These are phyloP conservation scores for Phytopythium ostracodes DNA, from an alignment of 352 stramenopile genomes.

Conservation along the genomic window DNA sequence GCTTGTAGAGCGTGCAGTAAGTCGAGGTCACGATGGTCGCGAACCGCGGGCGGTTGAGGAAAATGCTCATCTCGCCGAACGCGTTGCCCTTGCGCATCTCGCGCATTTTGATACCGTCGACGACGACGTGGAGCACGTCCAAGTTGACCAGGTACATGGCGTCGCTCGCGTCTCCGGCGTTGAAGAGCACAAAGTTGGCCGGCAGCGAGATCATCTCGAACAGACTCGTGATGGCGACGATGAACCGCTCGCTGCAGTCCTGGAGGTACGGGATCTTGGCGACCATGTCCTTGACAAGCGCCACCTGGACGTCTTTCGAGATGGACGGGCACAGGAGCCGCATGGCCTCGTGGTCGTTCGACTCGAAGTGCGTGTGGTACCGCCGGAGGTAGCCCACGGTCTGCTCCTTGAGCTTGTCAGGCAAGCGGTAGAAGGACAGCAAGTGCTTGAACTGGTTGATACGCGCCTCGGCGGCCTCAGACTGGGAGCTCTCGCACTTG, in stretches of 20 bases:
- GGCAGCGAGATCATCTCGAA: constrained; percentile 63
- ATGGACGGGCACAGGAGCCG: constrained; percentile 59
- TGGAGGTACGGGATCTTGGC: constrained; percentile 52
- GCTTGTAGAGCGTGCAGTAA: constrained; percentile 62
- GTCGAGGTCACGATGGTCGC: constrained; percentile 51
- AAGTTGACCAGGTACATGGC: constrained; percentile 72
- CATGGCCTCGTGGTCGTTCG: constrained; percentile 62
- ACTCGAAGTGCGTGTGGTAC: constrained; percentile 59
- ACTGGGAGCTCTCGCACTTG: constrained; percentile 60
- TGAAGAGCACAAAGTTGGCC: constrained; percentile 45
- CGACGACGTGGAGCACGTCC: constrained; percentile 53
- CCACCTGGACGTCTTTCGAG: constrained; percentile 56
- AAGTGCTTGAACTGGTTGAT: constrained; percentile 74
- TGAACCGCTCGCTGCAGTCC: constrained; percentile 58
- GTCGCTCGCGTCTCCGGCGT: constrained; percentile 43
- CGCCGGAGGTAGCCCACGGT: constrained; percentile 53
- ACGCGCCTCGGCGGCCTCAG: constrained; percentile 43
- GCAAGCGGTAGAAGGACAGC: constrained; percentile 60
- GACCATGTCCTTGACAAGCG: constrained; percentile 56
- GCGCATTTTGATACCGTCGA: constrained; percentile 52
- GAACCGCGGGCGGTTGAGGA: constrained; percentile 43
- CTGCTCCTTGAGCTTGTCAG: constrained; percentile 41
- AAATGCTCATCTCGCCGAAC: constrained; percentile 65
- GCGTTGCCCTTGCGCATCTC: constrained; percentile 57
- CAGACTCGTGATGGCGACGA: constrained; percentile 56